Conservation (phyloP, 129 eudicot species). For the Lactuca sativa region DNA sequence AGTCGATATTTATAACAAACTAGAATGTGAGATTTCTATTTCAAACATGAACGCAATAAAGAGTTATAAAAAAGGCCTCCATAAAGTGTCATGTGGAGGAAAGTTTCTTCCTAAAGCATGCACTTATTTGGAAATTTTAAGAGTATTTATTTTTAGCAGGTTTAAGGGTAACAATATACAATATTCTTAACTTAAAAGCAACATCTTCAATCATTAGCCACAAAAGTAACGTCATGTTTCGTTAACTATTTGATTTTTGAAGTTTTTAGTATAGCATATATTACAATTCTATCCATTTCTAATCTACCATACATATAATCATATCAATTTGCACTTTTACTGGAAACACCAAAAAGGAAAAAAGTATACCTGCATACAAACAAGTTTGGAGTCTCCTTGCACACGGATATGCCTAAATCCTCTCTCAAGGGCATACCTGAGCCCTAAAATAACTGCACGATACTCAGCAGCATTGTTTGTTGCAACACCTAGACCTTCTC, state of each 20-base stretch:
- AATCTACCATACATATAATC: not conserved
- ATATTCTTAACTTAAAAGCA: not conserved
- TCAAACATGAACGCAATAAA: no score
- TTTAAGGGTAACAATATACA: no score
- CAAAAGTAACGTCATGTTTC: not conserved
- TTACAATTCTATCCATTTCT: not conserved
- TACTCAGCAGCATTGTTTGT: constrained; percentile 90
- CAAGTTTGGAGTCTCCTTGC: constrained; percentile 91
- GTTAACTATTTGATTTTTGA: not conserved
- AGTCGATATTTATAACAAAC: no score
- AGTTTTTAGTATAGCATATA: not conserved
- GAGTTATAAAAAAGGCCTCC: no score
- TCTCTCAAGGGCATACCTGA: constrained; percentile 65
- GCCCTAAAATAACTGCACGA: constrained; percentile 73
- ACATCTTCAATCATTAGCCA: not conserved
- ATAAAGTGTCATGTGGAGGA: no score
- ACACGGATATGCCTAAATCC: constrained; percentile 70
- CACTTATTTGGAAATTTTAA: no score
- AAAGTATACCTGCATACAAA: constrained; percentile 76
- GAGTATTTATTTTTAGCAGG: no score
- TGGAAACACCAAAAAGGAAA: not conserved
- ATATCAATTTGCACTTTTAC: not conserved
- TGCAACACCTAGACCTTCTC: constrained; percentile 85
- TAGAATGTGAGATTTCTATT: no score
- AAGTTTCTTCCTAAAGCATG: no score